phyloP scores from a whole-genome alignment of 2,329 filamentous ascomycete genomes.

The Colletotrichum orchidophilum region DNA sequence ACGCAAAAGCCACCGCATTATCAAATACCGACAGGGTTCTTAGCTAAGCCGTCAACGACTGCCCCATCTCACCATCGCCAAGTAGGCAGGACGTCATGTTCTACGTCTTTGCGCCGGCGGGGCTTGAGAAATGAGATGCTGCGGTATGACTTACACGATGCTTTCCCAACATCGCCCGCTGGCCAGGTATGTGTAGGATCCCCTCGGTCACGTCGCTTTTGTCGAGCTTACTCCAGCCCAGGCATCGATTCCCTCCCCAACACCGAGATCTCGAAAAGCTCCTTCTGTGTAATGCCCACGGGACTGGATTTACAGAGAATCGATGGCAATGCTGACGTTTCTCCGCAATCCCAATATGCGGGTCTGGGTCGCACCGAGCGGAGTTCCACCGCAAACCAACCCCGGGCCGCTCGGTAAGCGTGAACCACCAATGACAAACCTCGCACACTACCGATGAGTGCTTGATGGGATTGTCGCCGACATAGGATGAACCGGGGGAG shows the following conservation, averaged over 20 bases:
- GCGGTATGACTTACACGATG: neutral
- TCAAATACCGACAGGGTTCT: slow-evolving; percentile 15
- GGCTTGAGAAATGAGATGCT: neutral
- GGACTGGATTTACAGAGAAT: neutral
- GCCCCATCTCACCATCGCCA: neutral
- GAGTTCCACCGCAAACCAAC: slow-evolving; percentile 17
- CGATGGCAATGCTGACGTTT: neutral
- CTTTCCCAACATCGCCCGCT: neutral
- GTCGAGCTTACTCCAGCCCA: slow-evolving; percentile 30
- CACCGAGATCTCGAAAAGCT: neutral
- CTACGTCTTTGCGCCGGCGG: neutral
- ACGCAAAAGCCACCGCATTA: slow-evolving; percentile 12
- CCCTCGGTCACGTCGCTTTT: neutral
- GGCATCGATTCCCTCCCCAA: neutral
- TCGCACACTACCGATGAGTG: neutral
- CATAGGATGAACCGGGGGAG: neutral
- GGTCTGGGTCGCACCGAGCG: neutral
- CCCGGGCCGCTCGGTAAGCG: slow-evolving; percentile 1
- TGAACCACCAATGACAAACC: neutral
- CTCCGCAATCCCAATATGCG: slow-evolving; percentile 2
- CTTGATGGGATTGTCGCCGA: neutral
- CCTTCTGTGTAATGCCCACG: no score
- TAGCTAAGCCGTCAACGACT: slow-evolving; percentile 22
- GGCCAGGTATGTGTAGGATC: neutral
- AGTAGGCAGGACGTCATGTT: neutral